These are phyloP conservation scores for Lomentospora prolificans DNA, from an alignment of 2,329 filamentous ascomycete species.

Conservation along the genomic window DNA sequence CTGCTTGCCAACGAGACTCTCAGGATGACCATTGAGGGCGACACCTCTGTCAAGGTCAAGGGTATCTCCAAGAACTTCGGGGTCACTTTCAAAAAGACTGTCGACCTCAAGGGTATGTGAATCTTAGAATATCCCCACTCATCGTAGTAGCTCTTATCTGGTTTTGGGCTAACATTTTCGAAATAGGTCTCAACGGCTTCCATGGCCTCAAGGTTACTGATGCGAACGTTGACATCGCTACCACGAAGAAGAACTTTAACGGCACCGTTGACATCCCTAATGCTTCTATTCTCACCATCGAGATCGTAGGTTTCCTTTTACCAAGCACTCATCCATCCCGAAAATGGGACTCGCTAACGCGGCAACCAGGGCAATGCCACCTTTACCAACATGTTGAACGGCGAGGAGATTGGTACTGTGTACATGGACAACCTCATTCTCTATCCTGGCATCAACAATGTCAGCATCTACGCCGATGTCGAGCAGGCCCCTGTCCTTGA, in stretches of 20 bases:
- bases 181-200: constrained; percentile 47
- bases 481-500: constrained; percentile 37
- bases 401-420: constrained; percentile 40
- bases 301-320: constrained; percentile 39
- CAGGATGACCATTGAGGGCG: constrained; percentile 39
- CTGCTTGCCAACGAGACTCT: constrained; percentile 41
- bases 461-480: constrained; percentile 44
- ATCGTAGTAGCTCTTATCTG: neutral
- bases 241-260: constrained; percentile 41
- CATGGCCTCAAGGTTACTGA: constrained; percentile 42
- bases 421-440: constrained; percentile 50
- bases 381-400: constrained; percentile 48
- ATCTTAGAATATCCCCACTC: constrained; percentile 10
- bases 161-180: constrained; percentile 17
- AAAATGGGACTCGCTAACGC: constrained; percentile 1
- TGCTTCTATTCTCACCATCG: constrained; percentile 51
- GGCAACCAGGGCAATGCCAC: constrained; percentile 46
- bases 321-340: neutral
- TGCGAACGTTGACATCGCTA: constrained; percentile 33
- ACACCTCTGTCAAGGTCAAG: constrained; percentile 39
- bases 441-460: constrained; percentile 46
- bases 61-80: constrained; percentile 37
- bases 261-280: constrained; percentile 54
- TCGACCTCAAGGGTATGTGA: constrained; percentile 38
- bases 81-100: constrained; percentile 47